phyloP scores from a whole-genome alignment of 495 filamentous ascomycete species.

The Aspergillus taichungensis region DNA sequence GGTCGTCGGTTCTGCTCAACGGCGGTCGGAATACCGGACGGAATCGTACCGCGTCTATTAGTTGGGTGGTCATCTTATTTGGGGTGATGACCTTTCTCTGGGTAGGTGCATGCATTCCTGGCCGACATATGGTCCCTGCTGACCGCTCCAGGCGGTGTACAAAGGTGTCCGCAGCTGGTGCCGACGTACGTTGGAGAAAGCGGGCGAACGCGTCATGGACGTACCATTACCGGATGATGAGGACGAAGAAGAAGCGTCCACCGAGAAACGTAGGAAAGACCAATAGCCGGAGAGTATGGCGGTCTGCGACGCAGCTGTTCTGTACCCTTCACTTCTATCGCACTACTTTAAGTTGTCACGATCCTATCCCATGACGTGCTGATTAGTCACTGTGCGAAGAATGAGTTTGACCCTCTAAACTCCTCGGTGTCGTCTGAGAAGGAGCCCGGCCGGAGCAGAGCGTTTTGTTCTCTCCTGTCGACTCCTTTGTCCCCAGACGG shows the following conservation, averaged over 20 bases:
- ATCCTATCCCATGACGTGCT: slow-evolving; percentile 64
- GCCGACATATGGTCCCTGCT: slow-evolving; percentile 10
- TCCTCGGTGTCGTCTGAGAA: slow-evolving; percentile 21
- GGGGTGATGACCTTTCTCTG: slow-evolving; percentile 75
- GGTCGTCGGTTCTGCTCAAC: slow-evolving; percentile 40
- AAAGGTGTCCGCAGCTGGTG: slow-evolving; percentile 67
- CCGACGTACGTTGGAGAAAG: slow-evolving; percentile 59
- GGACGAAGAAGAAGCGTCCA: slow-evolving; percentile 46
- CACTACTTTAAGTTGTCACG: slow-evolving; percentile 95
- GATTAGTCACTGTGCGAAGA: slow-evolving; percentile 96
- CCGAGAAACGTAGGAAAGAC: slow-evolving; percentile 16
- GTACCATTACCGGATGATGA: slow-evolving; percentile 69
- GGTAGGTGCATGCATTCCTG: slow-evolving; percentile 43
- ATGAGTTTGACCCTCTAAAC: slow-evolving; percentile 40
- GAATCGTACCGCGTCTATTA: slow-evolving; percentile 63
- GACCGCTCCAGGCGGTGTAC: slow-evolving; percentile 57
- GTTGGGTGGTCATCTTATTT: slow-evolving; percentile 67
- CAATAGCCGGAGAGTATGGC: slow-evolving; percentile 3
- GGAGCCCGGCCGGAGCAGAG: slow-evolving; percentile 12
- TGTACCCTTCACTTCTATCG: slow-evolving; percentile 16
- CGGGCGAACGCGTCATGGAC: slow-evolving; percentile 71
- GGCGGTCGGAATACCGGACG: slow-evolving; percentile 55
- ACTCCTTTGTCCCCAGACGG: slow-evolving; percentile 23
- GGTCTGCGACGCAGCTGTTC: not conserved
- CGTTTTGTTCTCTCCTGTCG: slow-evolving; percentile 35